Percentiles rank a stretch among this genome's conserved stretches.
These are phyloP conservation scores for Petrea volubilis DNA, from an alignment of 257 asterid species.

Conservation along the genomic window DNA sequence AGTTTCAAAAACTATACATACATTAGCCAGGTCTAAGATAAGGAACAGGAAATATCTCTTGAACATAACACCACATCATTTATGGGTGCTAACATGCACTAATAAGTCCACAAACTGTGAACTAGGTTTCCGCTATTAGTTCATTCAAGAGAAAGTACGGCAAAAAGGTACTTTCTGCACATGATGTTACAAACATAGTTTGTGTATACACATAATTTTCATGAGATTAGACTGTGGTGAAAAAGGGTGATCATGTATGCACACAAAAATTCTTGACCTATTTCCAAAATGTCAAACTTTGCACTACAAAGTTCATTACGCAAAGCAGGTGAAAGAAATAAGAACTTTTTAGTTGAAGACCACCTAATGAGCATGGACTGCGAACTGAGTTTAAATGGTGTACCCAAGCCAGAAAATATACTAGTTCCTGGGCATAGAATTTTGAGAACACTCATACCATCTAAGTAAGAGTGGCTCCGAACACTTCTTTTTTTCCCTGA, in stretches of 20 bases:
- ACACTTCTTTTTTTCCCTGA: neutral
- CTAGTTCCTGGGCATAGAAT: neutral
- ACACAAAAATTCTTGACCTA: neutral
- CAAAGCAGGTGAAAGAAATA: constrained; percentile 6
- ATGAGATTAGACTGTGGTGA: neutral
- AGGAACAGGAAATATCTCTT: neutral
- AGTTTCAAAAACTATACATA: neutral
- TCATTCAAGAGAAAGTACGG: neutral
- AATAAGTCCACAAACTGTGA: neutral
- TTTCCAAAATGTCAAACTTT: neutral
- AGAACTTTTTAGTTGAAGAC: neutral
- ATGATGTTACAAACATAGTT: neutral
- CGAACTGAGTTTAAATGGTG: neutral
- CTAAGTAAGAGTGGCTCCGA: neutral
- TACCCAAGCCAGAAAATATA: too few species aligned
- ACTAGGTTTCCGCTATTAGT: neutral
- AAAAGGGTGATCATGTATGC: neutral
- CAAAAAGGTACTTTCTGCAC: constrained; percentile 4
- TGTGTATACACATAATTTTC: neutral
- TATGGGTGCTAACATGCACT: neutral
- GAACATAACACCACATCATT: neutral
- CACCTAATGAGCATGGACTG: neutral
- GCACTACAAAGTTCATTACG: neutral
- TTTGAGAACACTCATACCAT: neutral
- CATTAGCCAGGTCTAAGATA: neutral